phyloP scores from a whole-genome alignment of 2,329 filamentous ascomycete species.

The Xylariales sp. region DNA sequence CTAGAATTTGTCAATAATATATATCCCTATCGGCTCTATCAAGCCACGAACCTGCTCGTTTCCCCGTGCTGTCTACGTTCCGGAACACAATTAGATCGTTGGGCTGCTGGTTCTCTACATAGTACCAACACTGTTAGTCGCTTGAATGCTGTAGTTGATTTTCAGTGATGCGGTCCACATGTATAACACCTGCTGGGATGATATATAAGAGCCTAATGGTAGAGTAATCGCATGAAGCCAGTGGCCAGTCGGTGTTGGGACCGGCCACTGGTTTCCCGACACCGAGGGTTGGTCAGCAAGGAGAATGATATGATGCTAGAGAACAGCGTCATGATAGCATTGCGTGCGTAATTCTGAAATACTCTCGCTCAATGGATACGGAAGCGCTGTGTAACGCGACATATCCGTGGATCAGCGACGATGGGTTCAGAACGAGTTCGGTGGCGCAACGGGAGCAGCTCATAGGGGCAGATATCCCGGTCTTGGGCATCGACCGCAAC shows the following conservation, averaged over 20 bases:
- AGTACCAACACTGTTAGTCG: neutral
- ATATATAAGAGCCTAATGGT: no score
- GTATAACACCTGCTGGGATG: neutral
- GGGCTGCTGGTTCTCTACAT: neutral
- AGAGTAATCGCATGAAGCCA: no score
- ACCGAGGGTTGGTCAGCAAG: no score
- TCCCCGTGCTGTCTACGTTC: neutral
- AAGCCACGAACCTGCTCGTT: neutral
- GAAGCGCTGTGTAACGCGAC: no score
- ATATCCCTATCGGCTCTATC: no score
- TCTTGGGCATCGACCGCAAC: constrained; percentile 46
- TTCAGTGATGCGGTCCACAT: neutral
- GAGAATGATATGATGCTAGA: no score
- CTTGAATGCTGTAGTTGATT: neutral
- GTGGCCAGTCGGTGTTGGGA: no score
- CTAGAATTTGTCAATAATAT: neutral
- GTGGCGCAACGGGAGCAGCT: constrained; percentile 43
- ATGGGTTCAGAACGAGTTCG: constrained; percentile 19
- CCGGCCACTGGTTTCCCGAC: no score
- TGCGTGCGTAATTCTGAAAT: no score
- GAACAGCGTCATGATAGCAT: no score
- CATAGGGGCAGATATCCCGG: constrained; percentile 39
- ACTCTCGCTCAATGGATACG: no score
- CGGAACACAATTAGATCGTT: neutral
- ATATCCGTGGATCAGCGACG: constrained; percentile 37